These are phyloP conservation scores for Scolecobasidium constrictum DNA, from an alignment of 2,329 filamentous ascomycete species.

Conservation along the genomic window DNA sequence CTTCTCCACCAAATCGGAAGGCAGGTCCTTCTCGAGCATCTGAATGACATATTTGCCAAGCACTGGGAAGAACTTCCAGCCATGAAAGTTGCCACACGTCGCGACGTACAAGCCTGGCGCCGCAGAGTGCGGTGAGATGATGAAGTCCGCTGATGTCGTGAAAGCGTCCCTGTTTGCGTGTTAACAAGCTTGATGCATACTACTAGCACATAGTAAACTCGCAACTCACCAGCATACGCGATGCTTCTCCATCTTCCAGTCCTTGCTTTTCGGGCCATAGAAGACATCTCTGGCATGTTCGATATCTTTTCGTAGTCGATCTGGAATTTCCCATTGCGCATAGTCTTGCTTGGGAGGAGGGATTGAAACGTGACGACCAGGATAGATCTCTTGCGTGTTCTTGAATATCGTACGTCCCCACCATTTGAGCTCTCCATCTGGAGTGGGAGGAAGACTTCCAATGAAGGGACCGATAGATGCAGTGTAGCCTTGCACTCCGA, in stretches of 20 bases:
- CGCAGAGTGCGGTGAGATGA: conserved; percentile 34
- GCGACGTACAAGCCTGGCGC: conserved; percentile 32
- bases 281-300: conserved; percentile 45
- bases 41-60: conserved; percentile 23
- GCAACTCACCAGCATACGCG: conserved; percentile 58
- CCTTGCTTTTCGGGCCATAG: conserved; percentile 45
- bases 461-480: not conserved
- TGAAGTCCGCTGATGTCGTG: conserved; percentile 44
- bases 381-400: conserved; percentile 42
- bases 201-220: too few species aligned
- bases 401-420: conserved; percentile 51
- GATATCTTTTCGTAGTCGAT: conserved; percentile 47
- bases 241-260: conserved; percentile 50
- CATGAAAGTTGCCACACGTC: conserved; percentile 32
- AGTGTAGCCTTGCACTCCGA: not conserved
- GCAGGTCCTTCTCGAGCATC: conserved; percentile 27
- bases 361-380: conserved; percentile 44
- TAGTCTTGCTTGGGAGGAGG: conserved; percentile 48
- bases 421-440: conserved; percentile 40
- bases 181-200: not conserved
- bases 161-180: conserved; percentile 47
- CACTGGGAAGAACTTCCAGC: conserved; percentile 26
- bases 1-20: conserved; percentile 31
- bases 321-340: conserved; percentile 51
- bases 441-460: conserved; percentile 46